Conservation (phyloP, 1,284 basidiomycete species). For the Thelephora terrestris region DNA sequence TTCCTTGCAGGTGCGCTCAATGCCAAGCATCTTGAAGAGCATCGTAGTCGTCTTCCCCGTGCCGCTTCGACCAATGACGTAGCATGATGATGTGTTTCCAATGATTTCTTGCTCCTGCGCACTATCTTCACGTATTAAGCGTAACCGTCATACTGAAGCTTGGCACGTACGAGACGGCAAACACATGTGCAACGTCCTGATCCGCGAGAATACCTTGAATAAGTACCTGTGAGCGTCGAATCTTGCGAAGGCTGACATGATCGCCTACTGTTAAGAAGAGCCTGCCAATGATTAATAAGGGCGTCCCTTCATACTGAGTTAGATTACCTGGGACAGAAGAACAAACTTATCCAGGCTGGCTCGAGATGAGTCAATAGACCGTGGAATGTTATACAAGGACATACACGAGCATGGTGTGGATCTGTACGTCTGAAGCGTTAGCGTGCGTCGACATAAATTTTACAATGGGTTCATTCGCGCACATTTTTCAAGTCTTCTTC, state of each 20-base stretch:
- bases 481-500: slow-evolving; percentile 30
- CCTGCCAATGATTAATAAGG: slow-evolving; percentile 22
- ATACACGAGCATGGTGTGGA: slow-evolving; percentile 48
- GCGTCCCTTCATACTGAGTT: no score
- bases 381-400: no score
- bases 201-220: slow-evolving; percentile 39
- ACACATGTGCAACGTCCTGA: slow-evolving; percentile 37
- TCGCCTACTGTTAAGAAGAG: slow-evolving; percentile 42
- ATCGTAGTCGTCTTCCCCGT: slow-evolving; percentile 59
- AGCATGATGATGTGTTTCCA: slow-evolving; percentile 49
- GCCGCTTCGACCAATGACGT: slow-evolving; percentile 23
- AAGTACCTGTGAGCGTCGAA: no score
- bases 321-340: slow-evolving; percentile 44
- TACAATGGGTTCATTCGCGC: background rate
- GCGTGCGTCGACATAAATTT: background rate
- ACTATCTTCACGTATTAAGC: no score
- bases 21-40: slow-evolving; percentile 62
- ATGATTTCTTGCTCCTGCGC: slow-evolving; percentile 51
- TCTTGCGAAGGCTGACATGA: no score
- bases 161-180: slow-evolving; percentile 46
- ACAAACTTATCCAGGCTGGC: slow-evolving; percentile 56
- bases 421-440: slow-evolving; percentile 26
- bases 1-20: slow-evolving; percentile 41
- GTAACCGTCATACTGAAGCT: no score
- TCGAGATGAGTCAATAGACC: background rate